phyloP scores from a whole-genome alignment of 192 early-diverging fungal species.

The Backusella mclennaniae region DNA sequence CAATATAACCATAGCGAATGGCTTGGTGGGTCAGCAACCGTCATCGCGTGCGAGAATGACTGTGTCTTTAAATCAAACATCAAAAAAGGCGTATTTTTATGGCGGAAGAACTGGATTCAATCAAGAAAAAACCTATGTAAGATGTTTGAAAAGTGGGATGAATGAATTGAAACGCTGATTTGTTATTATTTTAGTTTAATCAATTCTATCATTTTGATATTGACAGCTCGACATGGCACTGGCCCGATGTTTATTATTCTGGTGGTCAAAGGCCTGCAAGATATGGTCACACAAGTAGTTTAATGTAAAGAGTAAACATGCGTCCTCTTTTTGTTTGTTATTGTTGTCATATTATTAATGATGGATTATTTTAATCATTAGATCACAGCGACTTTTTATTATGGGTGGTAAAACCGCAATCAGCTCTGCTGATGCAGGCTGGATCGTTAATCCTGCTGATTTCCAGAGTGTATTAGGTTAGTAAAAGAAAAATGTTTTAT shows the following conservation, averaged over 20 bases:
- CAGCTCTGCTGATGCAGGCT: background rate
- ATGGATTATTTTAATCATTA: background rate
- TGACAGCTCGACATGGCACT: constrained; percentile 10
- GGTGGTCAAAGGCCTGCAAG: constrained; percentile 19
- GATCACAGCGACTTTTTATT: constrained; percentile 11
- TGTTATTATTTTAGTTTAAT: constrained; percentile 10
- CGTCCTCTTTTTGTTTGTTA: background rate
- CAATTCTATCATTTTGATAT: constrained; percentile 21
- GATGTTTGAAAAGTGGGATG: background rate
- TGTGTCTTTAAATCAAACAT: constrained; percentile 5
- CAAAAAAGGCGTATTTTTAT: constrained; percentile 18
- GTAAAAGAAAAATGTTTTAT: background rate
- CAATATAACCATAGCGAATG: background rate
- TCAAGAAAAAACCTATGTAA: constrained; percentile 1
- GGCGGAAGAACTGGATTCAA: constrained; percentile 8
- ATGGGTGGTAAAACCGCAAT: constrained; percentile 16
- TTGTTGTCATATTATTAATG: background rate
- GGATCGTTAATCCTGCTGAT: constrained; percentile 6
- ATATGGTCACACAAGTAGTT: constrained; percentile 19
- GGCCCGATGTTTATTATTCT: constrained; percentile 14
- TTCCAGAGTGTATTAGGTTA: constrained; percentile 23
- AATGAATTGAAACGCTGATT: background rate
- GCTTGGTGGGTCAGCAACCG: background rate
- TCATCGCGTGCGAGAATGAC: constrained; percentile 5
- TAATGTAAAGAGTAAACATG: constrained; percentile 19